phyloP scores from a whole-genome alignment of 768 basidiomycete genomes.

The Kwoniella dejecticola region DNA sequence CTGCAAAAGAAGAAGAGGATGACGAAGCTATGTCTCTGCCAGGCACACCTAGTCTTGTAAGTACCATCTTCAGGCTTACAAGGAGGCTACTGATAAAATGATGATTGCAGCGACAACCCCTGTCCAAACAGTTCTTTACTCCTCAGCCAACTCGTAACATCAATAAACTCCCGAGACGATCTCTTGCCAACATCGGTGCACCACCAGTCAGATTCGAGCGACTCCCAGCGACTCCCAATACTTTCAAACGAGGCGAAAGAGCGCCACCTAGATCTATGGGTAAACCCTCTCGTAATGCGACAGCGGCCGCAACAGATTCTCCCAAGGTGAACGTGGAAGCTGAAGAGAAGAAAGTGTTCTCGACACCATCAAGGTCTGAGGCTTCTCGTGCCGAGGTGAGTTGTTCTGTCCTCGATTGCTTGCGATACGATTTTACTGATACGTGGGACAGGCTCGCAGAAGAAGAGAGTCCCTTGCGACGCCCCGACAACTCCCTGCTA shows the following conservation, averaged over 20 bases:
- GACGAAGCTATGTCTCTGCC: conserved; percentile 19
- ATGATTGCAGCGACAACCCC: conserved; percentile 11
- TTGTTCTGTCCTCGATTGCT: background rate
- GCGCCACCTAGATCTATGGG: conserved; percentile 35
- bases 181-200: conserved; percentile 37
- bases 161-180: conserved; percentile 31
- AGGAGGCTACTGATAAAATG: background rate
- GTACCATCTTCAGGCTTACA: background rate
- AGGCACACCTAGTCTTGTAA: conserved; percentile 16
- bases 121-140: conserved; percentile 41
- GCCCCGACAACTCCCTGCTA: conserved; percentile 44
- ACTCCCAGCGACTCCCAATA: conserved; percentile 26
- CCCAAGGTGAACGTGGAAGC: conserved; percentile 8
- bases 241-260: conserved; percentile 9
- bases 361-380: conserved; percentile 10
- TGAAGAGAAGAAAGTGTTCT: conserved; percentile 4
- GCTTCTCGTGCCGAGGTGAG: conserved; percentile 21
- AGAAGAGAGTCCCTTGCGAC: conserved; percentile 44
- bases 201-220: conserved; percentile 39
- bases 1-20: conserved; percentile 11
- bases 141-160: conserved; percentile 39
- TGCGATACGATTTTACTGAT: background rate
- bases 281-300: conserved; percentile 26
- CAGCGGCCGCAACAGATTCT: background rate
- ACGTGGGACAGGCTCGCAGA: conserved; percentile 9